Evolutionary conservation across 208 protist genomes (phyloP), one percentile per base, ranked within the genome.

Genomic region (Blastocrithidia nonstop): DNA sequence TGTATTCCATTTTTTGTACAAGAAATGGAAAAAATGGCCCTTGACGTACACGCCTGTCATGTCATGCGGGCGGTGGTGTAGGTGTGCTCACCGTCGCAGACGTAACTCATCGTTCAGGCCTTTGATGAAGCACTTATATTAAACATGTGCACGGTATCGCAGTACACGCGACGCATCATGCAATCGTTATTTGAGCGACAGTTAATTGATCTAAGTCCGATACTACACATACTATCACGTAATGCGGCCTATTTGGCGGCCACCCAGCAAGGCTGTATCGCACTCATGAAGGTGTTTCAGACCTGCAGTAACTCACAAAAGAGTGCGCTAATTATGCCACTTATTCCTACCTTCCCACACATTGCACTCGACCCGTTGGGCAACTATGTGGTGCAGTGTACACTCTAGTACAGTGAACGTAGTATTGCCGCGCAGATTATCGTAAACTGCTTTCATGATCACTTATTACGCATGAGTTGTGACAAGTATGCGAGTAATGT

Each of bases 351-450:
- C 55, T 63, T 93, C 38, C 44, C 67, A 1, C 54, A 74, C 35
- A 55, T 93, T 15, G 74, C 76, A 24, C 51, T 81, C 24, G 78
- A 90, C 43, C 71, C 73, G 1, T 90, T 75, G 44, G 85, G 80
- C 19, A 93, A 93, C 64, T 93, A 91, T 57, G 77, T 89, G 29
- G 79, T 88, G 57, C 85, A 93, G 71, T 86, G 80, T 57, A 66
- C 65, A 9, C 61, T 93, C 22, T 66, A 88, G 62, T 61, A 85
- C 61, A 79, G 66, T 63, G 62, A 56, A 19, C 56, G 54, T 37
- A 60, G 57, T 20, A 53, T 64, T 15, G 77, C 78, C 0, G 69
- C 72, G 33, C 52, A 79, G 48, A 81, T 83, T 66, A 57, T 62
- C 2, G 45, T 80, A 19, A 27, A 33, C 15, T 71, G 52, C 65